These are phyloP conservation scores for Penicillium italicum DNA, from an alignment of 2,329 filamentous ascomycete genomes.

Conservation along the genomic window DNA sequence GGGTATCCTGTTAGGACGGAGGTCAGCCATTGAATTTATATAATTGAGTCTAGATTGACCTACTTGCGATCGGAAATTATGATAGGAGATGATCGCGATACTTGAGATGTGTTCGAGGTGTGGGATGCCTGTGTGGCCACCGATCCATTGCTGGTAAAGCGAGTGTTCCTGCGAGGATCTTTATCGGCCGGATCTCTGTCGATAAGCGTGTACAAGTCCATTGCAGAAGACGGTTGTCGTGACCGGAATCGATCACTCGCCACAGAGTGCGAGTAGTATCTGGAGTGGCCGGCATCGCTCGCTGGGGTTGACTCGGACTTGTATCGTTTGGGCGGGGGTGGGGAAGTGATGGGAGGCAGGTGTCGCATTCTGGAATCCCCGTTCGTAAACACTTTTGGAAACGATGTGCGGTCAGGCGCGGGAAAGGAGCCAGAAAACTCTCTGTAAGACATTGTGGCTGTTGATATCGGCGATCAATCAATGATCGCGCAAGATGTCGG, in stretches of 20 bases:
- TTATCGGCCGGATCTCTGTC: constrained; percentile 28
- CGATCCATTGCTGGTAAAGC: constrained; percentile 33
- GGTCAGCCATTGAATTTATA: neutral
- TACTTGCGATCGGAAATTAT: constrained; percentile 24
- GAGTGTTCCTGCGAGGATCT: constrained; percentile 18
- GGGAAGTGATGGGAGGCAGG: constrained; percentile 20
- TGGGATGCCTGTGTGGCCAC: constrained; percentile 23
- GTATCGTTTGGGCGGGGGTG: constrained; percentile 23
- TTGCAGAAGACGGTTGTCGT: constrained; percentile 36
- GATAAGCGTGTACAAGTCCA: constrained; percentile 36
- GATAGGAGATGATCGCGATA: constrained; percentile 16
- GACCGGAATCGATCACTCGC: constrained; percentile 28
- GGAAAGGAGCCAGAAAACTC: neutral
- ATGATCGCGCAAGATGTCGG: neutral
- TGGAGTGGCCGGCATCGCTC: constrained; percentile 22
- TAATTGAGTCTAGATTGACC: neutral
- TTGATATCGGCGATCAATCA: neutral
- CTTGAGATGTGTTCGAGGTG: constrained; percentile 18
- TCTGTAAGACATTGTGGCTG: neutral
- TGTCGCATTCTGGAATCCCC: constrained; percentile 11
- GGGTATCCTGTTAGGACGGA: constrained; percentile 25
- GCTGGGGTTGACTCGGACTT: constrained; percentile 23
- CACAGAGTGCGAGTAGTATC: constrained; percentile 27
- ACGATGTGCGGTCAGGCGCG: neutral
- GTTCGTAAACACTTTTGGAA: constrained; percentile 10